Conservation (phyloP, 176 grass and related monocot species). For the Chloris gayana region DNA sequence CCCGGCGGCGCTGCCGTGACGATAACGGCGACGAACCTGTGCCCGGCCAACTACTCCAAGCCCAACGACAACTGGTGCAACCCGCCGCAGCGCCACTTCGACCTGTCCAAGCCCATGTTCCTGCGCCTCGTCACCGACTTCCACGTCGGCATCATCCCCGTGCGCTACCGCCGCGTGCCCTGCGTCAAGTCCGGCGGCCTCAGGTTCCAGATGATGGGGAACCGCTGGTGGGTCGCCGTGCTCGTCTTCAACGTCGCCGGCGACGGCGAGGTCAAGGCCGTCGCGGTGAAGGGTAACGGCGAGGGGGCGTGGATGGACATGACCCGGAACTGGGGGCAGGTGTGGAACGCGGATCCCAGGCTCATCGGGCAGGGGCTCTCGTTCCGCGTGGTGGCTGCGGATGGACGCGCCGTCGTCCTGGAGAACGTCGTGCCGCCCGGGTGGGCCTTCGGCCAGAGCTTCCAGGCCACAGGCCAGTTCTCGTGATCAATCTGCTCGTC, state of each 20-base stretch:
- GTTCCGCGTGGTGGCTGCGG: conserved; percentile 18
- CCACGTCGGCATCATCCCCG: conserved; percentile 53
- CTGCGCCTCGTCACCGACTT: conserved; percentile 38
- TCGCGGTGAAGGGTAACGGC: conserved; percentile 23
- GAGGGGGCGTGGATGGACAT: conserved; percentile 37
- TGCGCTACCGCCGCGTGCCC: conserved; percentile 50
- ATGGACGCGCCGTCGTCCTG: conserved; percentile 11
- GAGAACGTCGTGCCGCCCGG: conserved; percentile 16
- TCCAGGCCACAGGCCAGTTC: conserved; percentile 18
- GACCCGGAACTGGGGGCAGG: conserved; percentile 41
- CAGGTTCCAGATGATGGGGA: conserved; percentile 28
- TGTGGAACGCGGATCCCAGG: neutral
- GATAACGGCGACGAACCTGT: neutral
- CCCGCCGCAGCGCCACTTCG: neutral
- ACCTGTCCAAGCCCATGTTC: conserved; percentile 1
- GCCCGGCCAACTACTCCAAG: neutral
- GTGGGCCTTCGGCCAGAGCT: conserved; percentile 34
- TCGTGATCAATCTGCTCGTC: neutral
- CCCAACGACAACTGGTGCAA: neutral
- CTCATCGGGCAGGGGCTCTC: conserved; percentile 30
- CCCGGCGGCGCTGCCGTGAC: neutral
- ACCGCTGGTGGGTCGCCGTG: conserved; percentile 45
- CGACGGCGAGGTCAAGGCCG: conserved; percentile 18
- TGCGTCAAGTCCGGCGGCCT: conserved; percentile 54
- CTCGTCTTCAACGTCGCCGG: conserved; percentile 39